Evolutionary conservation across 2,329 filamentous ascomycete species (phyloP).

Genomic region (Biscogniauxia marginata): DNA sequence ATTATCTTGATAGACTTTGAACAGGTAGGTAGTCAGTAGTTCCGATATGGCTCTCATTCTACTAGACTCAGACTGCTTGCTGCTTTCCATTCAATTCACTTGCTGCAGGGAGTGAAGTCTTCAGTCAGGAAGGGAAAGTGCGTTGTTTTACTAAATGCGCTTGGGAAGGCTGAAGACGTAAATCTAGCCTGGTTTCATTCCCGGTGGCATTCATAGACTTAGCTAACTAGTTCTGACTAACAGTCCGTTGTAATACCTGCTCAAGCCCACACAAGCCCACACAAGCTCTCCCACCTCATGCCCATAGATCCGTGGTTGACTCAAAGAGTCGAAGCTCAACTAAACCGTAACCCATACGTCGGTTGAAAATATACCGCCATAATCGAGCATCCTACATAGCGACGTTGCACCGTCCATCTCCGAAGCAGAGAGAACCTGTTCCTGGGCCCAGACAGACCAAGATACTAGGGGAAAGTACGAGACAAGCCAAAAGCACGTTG

Average conservation of each 20-base stretch:
- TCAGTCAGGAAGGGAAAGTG: slow-evolving; percentile 11
- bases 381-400: slow-evolving; percentile 12
- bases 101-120: not conserved
- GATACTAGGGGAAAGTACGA: slow-evolving; percentile 12
- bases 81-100: too few species aligned
- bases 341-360: slow-evolving; percentile 10
- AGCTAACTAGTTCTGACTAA: slow-evolving; percentile 1
- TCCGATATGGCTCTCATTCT: too few species aligned
- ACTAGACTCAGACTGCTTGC: too few species aligned
- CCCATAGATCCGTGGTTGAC: slow-evolving; percentile 6
- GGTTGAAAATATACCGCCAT: slow-evolving; percentile 14
- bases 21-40: not conserved
- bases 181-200: not conserved
- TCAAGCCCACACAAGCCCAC: not conserved
- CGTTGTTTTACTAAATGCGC: slow-evolving; percentile 16
- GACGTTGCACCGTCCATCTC: slow-evolving; percentile 6
- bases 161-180: slow-evolving; percentile 1
- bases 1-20: not conserved
- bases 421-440: slow-evolving; percentile 10
- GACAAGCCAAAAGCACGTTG: slow-evolving; percentile 7
- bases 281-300: not conserved
- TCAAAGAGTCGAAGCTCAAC: slow-evolving; percentile 4
- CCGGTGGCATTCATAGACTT: not conserved
- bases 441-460: slow-evolving; percentile 12
- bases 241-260: not conserved